Evolutionary conservation across 2,329 filamentous ascomycete genomes (phyloP).

Genomic region (Fusarium denticulatum): DNA sequence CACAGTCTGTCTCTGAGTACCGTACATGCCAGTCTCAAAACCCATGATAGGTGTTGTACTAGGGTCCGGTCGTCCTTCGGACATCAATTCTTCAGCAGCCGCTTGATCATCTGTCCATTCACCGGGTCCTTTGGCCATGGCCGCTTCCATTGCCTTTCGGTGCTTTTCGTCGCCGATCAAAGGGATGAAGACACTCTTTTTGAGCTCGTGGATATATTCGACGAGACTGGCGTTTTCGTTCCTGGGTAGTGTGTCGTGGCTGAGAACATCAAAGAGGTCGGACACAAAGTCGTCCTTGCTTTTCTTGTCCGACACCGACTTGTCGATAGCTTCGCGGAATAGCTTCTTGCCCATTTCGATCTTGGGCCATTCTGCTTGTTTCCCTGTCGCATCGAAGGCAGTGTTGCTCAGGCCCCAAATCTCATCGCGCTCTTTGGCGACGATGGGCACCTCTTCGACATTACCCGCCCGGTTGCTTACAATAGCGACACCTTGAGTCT

Average conservation of each 20-base stretch:
- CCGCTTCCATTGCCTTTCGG: conserved; percentile 56
- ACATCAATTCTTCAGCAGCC: conserved; percentile 49
- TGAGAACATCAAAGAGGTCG: conserved; percentile 64
- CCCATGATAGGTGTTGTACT: conserved; percentile 47
- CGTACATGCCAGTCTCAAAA: conserved; percentile 70
- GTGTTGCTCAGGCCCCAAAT: conserved; percentile 72
- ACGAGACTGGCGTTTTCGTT: conserved; percentile 58
- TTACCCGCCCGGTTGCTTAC: conserved; percentile 69
- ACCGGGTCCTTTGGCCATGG: conserved; percentile 50
- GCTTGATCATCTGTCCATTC: conserved; percentile 52
- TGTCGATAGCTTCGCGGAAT: conserved; percentile 54
- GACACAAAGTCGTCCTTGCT: conserved; percentile 61
- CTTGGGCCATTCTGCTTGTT: conserved; percentile 67
- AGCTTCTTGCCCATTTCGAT: conserved; percentile 62
- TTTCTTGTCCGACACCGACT: conserved; percentile 50
- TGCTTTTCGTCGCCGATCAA: conserved; percentile 62
- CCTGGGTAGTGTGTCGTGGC: conserved; percentile 65
- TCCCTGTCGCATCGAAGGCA: conserved; percentile 57
- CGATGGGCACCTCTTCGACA: conserved; percentile 65
- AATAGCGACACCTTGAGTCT: conserved; percentile 65
- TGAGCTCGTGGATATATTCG: conserved; percentile 63
- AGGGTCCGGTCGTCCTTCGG: conserved; percentile 52
- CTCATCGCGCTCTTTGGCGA: conserved; percentile 61
- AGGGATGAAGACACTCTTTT: conserved; percentile 70
- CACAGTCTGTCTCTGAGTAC: conserved; percentile 72